phyloP scores from a whole-genome alignment of 2,329 filamentous ascomycete species.

The Davidsoniella neocaledoniae region DNA sequence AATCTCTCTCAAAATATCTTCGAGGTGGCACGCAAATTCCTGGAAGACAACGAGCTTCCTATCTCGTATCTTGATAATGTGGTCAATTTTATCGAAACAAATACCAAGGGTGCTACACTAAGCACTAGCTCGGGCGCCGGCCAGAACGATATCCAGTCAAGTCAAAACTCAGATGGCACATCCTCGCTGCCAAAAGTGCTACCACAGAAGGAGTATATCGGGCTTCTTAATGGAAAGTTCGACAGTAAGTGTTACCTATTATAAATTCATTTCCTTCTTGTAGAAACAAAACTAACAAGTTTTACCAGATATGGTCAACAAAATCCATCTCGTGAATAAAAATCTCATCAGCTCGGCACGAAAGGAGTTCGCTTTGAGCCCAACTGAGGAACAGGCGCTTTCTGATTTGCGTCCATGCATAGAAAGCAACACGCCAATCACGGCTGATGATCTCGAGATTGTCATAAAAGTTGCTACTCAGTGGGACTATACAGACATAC shows the following conservation, averaged over 20 bases:
- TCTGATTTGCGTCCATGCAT: slow-evolving; percentile 44
- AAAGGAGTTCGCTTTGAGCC: slow-evolving; percentile 59
- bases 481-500: slow-evolving; percentile 67
- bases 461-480: slow-evolving; percentile 54
- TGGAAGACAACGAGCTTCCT: slow-evolving; percentile 75
- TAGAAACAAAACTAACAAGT: slow-evolving; percentile 15
- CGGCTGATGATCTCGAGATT: slow-evolving; percentile 38
- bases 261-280: not conserved
- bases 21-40: slow-evolving; percentile 78
- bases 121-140: slow-evolving; percentile 29
- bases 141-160: slow-evolving; percentile 55
- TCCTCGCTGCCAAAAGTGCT: slow-evolving; percentile 37
- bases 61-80: slow-evolving; percentile 80
- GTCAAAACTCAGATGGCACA: slow-evolving; percentile 53
- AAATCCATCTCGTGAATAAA: slow-evolving; percentile 59
- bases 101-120: slow-evolving; percentile 75
- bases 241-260: slow-evolving; percentile 25
- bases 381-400: slow-evolving; percentile 49
- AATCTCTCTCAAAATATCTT: slow-evolving; percentile 88
- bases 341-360: slow-evolving; percentile 52
- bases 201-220: slow-evolving; percentile 65
- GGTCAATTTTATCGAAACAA: slow-evolving; percentile 78
- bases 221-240: slow-evolving; percentile 49
- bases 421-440: slow-evolving; percentile 36
- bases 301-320: slow-evolving; percentile 51